Percentiles rank a stretch among this genome's conserved stretches.
These are phyloP conservation scores for Podaxis rugospora DNA, from an alignment of 768 basidiomycete species.

Conservation along the genomic window DNA sequence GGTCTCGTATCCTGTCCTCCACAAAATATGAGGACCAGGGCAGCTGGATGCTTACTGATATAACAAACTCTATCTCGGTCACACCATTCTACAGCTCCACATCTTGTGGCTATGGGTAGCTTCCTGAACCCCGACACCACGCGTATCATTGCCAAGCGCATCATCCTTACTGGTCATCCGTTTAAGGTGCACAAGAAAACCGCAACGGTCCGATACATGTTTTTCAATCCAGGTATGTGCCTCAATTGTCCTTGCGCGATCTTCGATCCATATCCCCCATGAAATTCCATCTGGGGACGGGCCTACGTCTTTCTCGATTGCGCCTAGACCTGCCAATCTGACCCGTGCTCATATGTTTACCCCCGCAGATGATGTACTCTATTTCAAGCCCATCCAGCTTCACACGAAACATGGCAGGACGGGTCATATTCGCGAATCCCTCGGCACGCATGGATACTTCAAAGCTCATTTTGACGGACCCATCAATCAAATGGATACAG, in stretches of 20 bases:
- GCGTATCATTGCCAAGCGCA: slow-evolving; percentile 88
- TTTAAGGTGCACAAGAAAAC: slow-evolving; percentile 97
- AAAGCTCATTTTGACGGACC: slow-evolving; percentile 95
- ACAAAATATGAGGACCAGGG: neutral
- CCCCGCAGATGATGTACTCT: slow-evolving; percentile 72
- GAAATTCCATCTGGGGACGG: neutral
- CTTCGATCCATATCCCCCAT: slow-evolving; percentile 8
- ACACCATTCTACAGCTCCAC: slow-evolving; percentile 45
- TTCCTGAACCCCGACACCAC: slow-evolving; percentile 90
- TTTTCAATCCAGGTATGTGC: slow-evolving; percentile 78
- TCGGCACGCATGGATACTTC: slow-evolving; percentile 97
- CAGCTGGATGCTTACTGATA: neutral
- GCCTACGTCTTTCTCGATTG: neutral
- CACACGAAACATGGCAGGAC: slow-evolving; percentile 87
- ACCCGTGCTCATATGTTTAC: neutral
- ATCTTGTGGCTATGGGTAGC: slow-evolving; percentile 86
- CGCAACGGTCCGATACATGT: slow-evolving; percentile 97
- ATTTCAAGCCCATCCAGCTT: slow-evolving; percentile 91
- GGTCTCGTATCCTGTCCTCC: neutral
- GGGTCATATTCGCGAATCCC: slow-evolving; percentile 87
- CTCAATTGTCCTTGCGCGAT: slow-evolving; percentile 5
- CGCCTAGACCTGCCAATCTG: neutral
- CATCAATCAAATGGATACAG: slow-evolving; percentile 93
- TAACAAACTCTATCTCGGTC: neutral
- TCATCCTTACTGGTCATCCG: slow-evolving; percentile 92